Conservation (phyloP, 2,329 filamentous ascomycete genomes). For the Daldinia sp. region DNA sequence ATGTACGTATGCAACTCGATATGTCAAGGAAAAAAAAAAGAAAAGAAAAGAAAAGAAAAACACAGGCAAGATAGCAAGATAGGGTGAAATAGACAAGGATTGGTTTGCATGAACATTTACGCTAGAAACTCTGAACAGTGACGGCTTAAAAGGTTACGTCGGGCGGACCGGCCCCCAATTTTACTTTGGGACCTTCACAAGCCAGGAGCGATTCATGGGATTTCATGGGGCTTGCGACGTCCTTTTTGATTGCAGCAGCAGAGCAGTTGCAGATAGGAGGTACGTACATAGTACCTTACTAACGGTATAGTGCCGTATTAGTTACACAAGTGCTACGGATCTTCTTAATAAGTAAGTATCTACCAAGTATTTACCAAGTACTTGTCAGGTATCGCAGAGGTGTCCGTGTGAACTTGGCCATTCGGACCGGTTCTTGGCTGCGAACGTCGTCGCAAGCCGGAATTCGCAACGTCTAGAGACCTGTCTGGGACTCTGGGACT, state of each 20-base stretch:
- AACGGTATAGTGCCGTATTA: conserved; percentile 24
- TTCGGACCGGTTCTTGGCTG: conserved; percentile 35
- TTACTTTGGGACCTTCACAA: conserved; percentile 18
- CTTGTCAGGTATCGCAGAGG: not conserved
- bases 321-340: conserved; percentile 5
- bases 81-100: not conserved
- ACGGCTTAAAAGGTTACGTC: conserved; percentile 28
- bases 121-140: not conserved
- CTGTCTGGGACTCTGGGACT: too few relatives aligned
- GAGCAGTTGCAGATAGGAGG: conserved; percentile 16
- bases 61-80: not conserved
- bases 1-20: not conserved
- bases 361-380: not conserved
- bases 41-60: not conserved
- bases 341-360: not conserved
- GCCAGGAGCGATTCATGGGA: conserved; percentile 3
- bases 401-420: not conserved
- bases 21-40: not conserved
- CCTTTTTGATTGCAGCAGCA: too few relatives aligned
- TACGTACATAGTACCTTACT: conserved; percentile 14
- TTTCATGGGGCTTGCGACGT: not conserved
- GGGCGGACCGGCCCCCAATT: conserved; percentile 23
- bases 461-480: conserved; percentile 25
- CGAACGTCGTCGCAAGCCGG: conserved; percentile 15
- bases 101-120: conserved; percentile 6